phyloP scores from a whole-genome alignment of 1,139 yeast species.

The Protomyces pachydermus region DNA sequence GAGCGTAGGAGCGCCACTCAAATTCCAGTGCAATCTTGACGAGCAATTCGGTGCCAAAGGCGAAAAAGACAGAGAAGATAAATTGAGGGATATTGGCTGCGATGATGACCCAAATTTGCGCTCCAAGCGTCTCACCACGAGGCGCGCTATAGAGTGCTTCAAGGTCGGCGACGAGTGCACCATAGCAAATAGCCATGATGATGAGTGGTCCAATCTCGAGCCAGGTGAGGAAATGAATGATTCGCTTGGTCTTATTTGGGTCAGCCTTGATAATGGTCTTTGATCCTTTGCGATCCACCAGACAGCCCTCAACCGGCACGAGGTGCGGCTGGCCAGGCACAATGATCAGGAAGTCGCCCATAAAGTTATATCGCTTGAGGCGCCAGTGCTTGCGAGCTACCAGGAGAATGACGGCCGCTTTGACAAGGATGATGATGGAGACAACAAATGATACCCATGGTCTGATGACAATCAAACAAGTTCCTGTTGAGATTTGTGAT shows the following conservation, averaged over 20 bases:
- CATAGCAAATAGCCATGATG: neutral
- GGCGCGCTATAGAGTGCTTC: neutral
- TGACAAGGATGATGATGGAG: slow-evolving; percentile 1
- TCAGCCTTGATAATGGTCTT: neutral
- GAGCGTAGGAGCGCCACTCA: slow-evolving; percentile 4
- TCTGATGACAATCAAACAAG: neutral
- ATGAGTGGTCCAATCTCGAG: neutral
- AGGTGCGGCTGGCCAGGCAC: neutral
- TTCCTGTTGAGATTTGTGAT: slow-evolving; percentile 1
- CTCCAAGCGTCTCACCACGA: slow-evolving; percentile 1
- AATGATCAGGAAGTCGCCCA: neutral
- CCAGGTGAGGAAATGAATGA: neutral
- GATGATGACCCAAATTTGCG: neutral
- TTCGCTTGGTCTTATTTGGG: neutral
- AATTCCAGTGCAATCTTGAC: neutral
- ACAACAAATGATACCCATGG: slow-evolving; percentile 6
- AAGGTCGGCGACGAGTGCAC: neutral
- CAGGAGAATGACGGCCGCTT: neutral
- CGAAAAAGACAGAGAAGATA: slow-evolving; percentile 4
- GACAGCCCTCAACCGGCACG: neutral
- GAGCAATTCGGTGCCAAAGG: slow-evolving; percentile 2
- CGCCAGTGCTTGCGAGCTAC: slow-evolving; percentile 1
- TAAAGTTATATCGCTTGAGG: neutral
- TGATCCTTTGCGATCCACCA: neutral
- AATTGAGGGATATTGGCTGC: slow-evolving; percentile 13